Evolutionary conservation across 352 stramenopile species (phyloP).

Genomic region (Phytophthora boehmeriae): DNA sequence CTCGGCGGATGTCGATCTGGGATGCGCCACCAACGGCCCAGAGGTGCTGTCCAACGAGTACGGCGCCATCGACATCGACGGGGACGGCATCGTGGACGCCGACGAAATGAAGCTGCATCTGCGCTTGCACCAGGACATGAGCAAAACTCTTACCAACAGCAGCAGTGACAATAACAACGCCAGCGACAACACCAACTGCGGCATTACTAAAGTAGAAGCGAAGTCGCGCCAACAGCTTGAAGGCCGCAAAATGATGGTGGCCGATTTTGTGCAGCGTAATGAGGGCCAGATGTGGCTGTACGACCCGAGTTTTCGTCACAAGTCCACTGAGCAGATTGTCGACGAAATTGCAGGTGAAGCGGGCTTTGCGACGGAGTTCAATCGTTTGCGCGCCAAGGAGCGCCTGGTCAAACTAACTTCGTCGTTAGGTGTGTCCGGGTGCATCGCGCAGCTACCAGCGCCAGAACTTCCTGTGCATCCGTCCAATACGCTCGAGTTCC

Average conservation of each 20-base stretch:
- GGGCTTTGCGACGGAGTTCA: conserved; percentile 55
- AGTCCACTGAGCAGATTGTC: conserved; percentile 42
- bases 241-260: conserved; percentile 60
- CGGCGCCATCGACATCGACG: conserved; percentile 62
- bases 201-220: not conserved
- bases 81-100: conserved; percentile 61
- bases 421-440: conserved; percentile 55
- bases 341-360: conserved; percentile 52
- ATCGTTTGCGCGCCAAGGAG: conserved; percentile 62
- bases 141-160: not conserved
- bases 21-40: conserved; percentile 10
- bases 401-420: conserved; percentile 67
- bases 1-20: conserved; percentile 1
- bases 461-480: conserved; percentile 39
- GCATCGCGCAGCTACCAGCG: conserved; percentile 49
- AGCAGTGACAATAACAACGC: conserved; percentile 12
- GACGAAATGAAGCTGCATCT: conserved; percentile 70
- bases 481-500: conserved; percentile 46
- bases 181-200: no score
- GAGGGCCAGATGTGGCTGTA: conserved; percentile 63
- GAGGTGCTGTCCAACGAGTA: conserved; percentile 49
- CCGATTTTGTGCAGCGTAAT: conserved; percentile 66
- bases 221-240: conserved; percentile 49
- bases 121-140: conserved; percentile 43
- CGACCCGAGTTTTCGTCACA: conserved; percentile 47